These are phyloP conservation scores for Rhipidocladum racemiflorum DNA, from an alignment of 176 grass and related monocot genomes.

Conservation along the genomic window DNA sequence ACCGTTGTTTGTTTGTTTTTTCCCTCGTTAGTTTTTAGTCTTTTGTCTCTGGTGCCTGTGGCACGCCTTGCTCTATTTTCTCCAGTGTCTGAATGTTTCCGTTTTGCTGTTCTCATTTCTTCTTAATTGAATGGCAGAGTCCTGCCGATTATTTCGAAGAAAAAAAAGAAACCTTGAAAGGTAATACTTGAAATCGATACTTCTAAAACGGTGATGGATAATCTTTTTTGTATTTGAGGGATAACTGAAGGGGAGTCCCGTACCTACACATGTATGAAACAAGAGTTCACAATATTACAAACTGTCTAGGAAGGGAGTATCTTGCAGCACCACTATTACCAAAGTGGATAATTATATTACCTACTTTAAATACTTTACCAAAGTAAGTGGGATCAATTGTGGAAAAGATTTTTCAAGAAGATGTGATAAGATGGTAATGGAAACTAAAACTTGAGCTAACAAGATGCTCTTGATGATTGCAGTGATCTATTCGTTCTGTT, in stretches of 20 bases:
- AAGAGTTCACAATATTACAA: neutral
- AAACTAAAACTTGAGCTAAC: neutral
- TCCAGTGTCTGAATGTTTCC: too few relatives aligned
- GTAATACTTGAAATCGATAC: neutral
- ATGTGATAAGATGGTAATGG: neutral
- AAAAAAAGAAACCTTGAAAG: slow-evolving; percentile 8
- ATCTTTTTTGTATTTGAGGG: neutral
- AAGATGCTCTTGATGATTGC: neutral
- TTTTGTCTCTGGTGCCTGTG: too few relatives aligned
- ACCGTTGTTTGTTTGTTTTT: too few relatives aligned
- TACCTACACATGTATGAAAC: neutral
- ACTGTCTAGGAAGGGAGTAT: neutral
- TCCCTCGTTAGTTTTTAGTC: too few relatives aligned
- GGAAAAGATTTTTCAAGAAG: neutral
- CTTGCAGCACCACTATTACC: neutral
- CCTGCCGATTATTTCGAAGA: too few relatives aligned
- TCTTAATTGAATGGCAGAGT: too few relatives aligned
- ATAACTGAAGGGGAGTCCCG: neutral
- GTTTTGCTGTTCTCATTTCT: too few relatives aligned
- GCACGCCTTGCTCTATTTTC: too few relatives aligned
- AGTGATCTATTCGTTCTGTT: neutral
- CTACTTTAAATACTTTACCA: neutral
- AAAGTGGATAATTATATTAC: neutral
- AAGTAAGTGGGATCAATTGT: neutral
- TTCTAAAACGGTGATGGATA: neutral